A percentile compares a stretch with the other conserved stretches of the same genome.
These are phyloP conservation scores for Linaria vulgaris DNA, from an alignment of 257 asterid species.

Conservation along the genomic window DNA sequence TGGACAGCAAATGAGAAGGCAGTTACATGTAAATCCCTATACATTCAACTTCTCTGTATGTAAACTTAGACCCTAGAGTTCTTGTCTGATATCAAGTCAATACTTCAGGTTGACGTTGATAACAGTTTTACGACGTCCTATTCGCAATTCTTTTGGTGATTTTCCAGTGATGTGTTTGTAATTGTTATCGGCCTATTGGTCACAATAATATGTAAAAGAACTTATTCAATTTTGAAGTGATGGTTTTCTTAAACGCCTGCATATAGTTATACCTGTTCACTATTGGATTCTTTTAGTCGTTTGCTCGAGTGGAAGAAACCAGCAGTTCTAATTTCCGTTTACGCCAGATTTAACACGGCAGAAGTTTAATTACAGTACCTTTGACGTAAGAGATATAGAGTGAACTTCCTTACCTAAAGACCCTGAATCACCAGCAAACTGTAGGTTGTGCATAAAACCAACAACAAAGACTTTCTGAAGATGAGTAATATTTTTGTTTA, in stretches of 20 bases:
- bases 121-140: not conserved
- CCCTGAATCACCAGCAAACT: conserved; percentile 7
- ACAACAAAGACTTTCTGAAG: not conserved
- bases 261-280: not conserved
- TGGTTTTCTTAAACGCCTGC: not conserved
- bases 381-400: too few relatives aligned
- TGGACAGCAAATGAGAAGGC: conserved; percentile 8
- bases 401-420: not conserved
- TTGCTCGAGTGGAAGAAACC: too few relatives aligned
- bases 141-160: not conserved
- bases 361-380: too few relatives aligned
- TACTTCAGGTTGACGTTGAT: conserved; percentile 13
- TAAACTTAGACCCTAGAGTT: not conserved
- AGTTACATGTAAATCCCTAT: not conserved
- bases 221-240: not conserved
- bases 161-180: not conserved
- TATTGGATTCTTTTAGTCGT: too few relatives aligned
- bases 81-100: conserved; percentile 12
- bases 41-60: conserved; percentile 3
- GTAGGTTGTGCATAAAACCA: conserved; percentile 1
- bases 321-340: too few relatives aligned
- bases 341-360: too few relatives aligned
- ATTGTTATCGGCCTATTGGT: not conserved
- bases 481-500: conserved; percentile 7
- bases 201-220: not conserved